Evolutionary conservation across 1,284 basidiomycete genomes (phyloP).

Genomic region (Vanrija sp.): DNA sequence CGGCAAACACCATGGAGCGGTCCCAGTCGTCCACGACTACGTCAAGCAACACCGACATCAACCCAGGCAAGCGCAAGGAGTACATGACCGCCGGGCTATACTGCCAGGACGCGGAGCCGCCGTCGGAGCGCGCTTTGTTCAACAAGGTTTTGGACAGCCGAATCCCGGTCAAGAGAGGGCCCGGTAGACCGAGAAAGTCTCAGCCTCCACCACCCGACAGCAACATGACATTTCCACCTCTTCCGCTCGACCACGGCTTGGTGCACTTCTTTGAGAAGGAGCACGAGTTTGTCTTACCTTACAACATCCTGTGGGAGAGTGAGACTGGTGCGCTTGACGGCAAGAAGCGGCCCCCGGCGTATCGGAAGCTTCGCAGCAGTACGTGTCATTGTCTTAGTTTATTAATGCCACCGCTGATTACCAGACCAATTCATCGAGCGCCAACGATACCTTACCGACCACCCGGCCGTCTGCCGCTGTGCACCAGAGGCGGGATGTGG

Average conservation of each 20-base stretch:
- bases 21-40: neutral
- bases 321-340: constrained; percentile 44
- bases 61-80: constrained; percentile 26
- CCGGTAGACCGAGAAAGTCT: constrained; percentile 7
- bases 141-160: constrained; percentile 23
- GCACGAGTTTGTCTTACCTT: constrained; percentile 45
- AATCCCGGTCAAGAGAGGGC: constrained; percentile 3
- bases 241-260: constrained; percentile 38
- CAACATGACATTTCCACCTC: constrained; percentile 28
- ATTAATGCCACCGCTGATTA: neutral
- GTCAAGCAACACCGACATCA: neutral
- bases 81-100: constrained; percentile 40
- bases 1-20: neutral
- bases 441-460: neutral
- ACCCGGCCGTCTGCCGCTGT: constrained; percentile 46
- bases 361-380: constrained; percentile 33
- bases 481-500: constrained; percentile 43
- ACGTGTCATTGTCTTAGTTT: constrained; percentile 7
- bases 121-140: constrained; percentile 25
- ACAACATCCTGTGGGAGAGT: constrained; percentile 43
- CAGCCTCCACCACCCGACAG: neutral
- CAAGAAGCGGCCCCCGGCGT: constrained; percentile 43
- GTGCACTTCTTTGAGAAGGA: constrained; percentile 35
- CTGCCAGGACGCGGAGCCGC: constrained; percentile 34
- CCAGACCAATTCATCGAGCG: constrained; percentile 9